Evolutionary conservation across 257 asterid genomes (phyloP), one percentile per base, ranked within the genome.

Genomic region (Solanum medicagineum): DNA sequence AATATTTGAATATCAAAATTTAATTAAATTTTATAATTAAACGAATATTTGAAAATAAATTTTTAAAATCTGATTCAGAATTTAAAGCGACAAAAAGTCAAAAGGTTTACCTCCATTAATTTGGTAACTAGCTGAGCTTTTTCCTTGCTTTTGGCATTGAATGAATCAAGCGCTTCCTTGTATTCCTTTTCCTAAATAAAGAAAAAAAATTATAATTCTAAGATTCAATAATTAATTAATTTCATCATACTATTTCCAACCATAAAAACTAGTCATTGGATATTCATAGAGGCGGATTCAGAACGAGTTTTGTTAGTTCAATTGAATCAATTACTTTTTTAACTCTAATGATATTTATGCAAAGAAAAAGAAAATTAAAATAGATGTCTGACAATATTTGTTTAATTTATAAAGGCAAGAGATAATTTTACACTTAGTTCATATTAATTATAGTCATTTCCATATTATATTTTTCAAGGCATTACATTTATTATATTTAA

Each of bases 91-190:
- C 44, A 3, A 45, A 12, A 66, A 85, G 73, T 59, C 36, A 73
- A 17, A 65, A 19, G 77, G 42, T 57, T 86, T 90, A 92, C 98
- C 96, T 94, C 97, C 84, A 95, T 94, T 88, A 95, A 86, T 91
- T 90, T 94, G 91, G 90, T 86, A 86, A 94, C 75, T 29, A 92
- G 91, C 89, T 92, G 97, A 62, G 94, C 95, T 80, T 92, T 95
- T 89, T 94, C 99, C 86, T 86, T 93, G 91, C 89, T 95, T 92
- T 93, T 95, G 69, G 91, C 94, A 84, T 92, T 94, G 87, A 91
- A 93, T 56, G 96, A 92, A 24, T 94, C 99, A 44, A 94, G 68
- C 8, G 92, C 91, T 63, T 95, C 98, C 90, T 93, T 94, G 89
- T 93, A 95, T 86, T 95, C 99, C 47, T 91, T 94, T 90, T 95